A percentile compares a stretch with the other conserved stretches of the same genome.
These are phyloP conservation scores for Glaciozyma martinii DNA, from an alignment of 768 basidiomycete genomes.

Conservation along the genomic window DNA sequence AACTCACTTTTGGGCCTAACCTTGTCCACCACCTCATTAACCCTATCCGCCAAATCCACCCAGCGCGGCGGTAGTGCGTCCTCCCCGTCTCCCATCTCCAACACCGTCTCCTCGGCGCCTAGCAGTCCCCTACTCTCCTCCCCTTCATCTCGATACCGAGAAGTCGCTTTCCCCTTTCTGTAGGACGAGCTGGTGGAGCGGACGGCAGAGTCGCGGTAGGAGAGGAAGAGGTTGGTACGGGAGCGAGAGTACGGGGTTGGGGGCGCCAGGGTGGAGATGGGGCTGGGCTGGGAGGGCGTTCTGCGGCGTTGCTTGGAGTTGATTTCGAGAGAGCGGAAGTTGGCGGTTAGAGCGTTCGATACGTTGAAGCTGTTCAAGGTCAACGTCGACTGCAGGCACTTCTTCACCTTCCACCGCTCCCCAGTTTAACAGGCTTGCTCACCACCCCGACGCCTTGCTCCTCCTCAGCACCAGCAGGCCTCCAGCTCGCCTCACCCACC, in stretches of 20 bases:
- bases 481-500: no score
- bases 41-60: conserved; percentile 78
- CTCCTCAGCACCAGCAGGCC: no score
- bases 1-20: conserved; percentile 69
- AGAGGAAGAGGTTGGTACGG: conserved; percentile 84
- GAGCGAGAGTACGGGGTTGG: conserved; percentile 53
- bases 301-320: no score
- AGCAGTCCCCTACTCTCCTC: conserved; percentile 34
- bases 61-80: conserved; percentile 26
- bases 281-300: no score
- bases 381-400: no score
- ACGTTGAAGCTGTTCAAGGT: no score
- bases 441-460: no score
- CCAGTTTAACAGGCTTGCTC: no score
- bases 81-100: background rate
- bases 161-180: conserved; percentile 13
- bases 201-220: conserved; percentile 66
- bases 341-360: no score
- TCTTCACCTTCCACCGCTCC: no score
- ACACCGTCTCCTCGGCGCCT: conserved; percentile 22
- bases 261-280: background rate
- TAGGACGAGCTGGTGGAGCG: conserved; percentile 39
- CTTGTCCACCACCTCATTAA: conserved; percentile 63
- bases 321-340: no score
- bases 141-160: conserved; percentile 44